Evolutionary conservation across 306 rosid genomes (phyloP).

Genomic region (Hippophae gyantsensis): DNA sequence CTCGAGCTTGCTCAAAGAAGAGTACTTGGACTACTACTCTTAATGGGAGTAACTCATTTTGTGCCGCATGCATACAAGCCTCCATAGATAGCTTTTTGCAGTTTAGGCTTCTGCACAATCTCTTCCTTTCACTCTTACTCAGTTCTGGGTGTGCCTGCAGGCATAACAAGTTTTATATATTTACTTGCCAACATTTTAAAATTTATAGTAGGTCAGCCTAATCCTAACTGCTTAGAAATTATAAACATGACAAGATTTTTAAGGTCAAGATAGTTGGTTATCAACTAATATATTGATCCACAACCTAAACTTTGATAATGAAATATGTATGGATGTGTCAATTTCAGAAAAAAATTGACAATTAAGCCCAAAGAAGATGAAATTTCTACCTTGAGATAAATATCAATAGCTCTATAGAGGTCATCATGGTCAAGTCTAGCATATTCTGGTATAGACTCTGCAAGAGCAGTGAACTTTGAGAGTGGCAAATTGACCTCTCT

Average conservation of each 20-base stretch:
- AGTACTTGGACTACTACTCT: slow-evolving; percentile 97
- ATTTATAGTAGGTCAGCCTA: slow-evolving; percentile 49
- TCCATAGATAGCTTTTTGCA: slow-evolving; percentile 95
- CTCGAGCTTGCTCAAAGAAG: slow-evolving; percentile 92
- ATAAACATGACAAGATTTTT: slow-evolving; percentile 53
- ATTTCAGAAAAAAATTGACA: background rate
- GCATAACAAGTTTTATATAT: background rate
- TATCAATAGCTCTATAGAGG: slow-evolving; percentile 87
- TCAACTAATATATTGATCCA: slow-evolving; percentile 55
- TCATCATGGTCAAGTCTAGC: slow-evolving; percentile 96
- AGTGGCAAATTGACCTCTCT: slow-evolving; percentile 64
- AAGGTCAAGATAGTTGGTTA: slow-evolving; percentile 88
- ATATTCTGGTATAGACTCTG: slow-evolving; percentile 80
- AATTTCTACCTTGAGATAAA: slow-evolving; percentile 73
- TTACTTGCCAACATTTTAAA: slow-evolving; percentile 3
- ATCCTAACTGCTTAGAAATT: slow-evolving; percentile 41
- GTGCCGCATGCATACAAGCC: slow-evolving; percentile 98
- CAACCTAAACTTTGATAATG: slow-evolving; percentile 39
- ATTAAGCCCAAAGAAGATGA: slow-evolving; percentile 7
- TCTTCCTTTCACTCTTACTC: slow-evolving; percentile 87
- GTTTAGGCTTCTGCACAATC: slow-evolving; percentile 73
- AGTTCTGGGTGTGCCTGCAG: slow-evolving; percentile 93
- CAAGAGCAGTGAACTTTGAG: slow-evolving; percentile 62
- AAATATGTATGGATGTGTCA: slow-evolving; percentile 18
- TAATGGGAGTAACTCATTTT: slow-evolving; percentile 88